Percentiles rank a stretch among this genome's conserved stretches.
Evolutionary conservation across 768 basidiomycete species (phyloP).

Genomic region (Roridomyces roridus): DNA sequence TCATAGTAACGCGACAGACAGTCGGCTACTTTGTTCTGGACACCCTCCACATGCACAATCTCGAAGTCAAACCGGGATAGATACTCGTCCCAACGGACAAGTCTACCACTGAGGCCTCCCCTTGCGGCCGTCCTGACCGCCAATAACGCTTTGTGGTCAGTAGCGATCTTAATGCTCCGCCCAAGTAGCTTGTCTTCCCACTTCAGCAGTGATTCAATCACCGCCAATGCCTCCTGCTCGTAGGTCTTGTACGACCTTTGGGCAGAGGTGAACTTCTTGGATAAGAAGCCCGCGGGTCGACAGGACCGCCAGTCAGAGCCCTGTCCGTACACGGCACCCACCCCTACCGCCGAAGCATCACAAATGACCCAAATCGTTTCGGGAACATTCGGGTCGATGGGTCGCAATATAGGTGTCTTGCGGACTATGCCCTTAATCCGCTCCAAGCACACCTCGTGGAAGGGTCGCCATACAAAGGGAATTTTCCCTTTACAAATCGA

Average conservation of each 20-base stretch:
- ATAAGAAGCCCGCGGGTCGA: background rate
- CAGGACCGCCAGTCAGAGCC: background rate
- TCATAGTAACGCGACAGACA: background rate
- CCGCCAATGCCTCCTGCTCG: background rate
- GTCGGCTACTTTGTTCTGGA: background rate
- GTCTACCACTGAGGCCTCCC: background rate
- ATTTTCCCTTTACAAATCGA: background rate
- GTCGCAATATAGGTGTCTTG: background rate
- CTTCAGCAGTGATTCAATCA: background rate
- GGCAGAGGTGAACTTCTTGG: background rate
- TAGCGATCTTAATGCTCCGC: background rate
- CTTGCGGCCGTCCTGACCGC: background rate
- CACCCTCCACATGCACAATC: background rate
- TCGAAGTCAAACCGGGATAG: conserved; percentile 2
- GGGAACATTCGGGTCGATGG: background rate
- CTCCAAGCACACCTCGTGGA: background rate
- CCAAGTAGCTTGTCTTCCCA: background rate
- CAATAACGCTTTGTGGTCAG: background rate
- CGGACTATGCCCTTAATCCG: background rate
- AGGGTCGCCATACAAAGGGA: background rate
- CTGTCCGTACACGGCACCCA: background rate
- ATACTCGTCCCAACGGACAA: conserved; percentile 1
- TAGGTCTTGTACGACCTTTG: background rate
- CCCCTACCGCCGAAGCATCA: background rate
- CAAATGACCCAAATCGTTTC: background rate